Evolutionary conservation across 495 filamentous ascomycete genomes (phyloP).

Genomic region (Xylaria castorea): DNA sequence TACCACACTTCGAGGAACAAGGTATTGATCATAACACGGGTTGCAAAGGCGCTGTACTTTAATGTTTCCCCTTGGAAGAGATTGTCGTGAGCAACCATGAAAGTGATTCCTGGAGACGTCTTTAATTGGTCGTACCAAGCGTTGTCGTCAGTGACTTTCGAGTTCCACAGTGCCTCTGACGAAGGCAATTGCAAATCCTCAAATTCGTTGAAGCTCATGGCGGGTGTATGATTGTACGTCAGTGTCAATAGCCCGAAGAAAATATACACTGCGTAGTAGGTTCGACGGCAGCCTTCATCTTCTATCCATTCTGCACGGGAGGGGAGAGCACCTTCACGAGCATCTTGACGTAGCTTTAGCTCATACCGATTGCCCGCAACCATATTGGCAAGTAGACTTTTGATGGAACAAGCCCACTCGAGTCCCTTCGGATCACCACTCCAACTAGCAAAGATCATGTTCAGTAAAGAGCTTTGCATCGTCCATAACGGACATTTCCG

Average conservation of each 20-base stretch:
- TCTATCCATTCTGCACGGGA: conserved; percentile 93
- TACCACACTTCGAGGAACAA: conserved; percentile 99
- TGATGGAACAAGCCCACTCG: conserved; percentile 98
- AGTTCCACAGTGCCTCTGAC: conserved; percentile 93
- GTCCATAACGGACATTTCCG: conserved; percentile 96
- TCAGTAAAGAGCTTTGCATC: conserved; percentile 93
- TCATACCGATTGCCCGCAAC: conserved; percentile 97
- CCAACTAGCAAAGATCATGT: conserved; percentile 99
- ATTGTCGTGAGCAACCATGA: conserved; percentile 91
- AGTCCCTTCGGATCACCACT: conserved; percentile 97
- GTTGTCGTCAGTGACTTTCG: conserved; percentile 78
- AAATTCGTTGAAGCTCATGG: conserved; percentile 97
- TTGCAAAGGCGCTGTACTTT: conserved; percentile 96
- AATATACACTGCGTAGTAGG: conserved; percentile 99
- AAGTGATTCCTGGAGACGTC: conserved; percentile 75
- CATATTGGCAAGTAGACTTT: conserved; percentile 97
- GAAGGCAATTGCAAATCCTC: conserved; percentile 91
- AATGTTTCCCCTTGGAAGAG: conserved; percentile 92
- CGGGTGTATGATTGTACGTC: conserved; percentile 95
- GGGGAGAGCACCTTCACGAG: conserved; percentile 76
- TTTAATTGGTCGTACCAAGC: conserved; percentile 81
- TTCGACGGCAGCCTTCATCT: conserved; percentile 94
- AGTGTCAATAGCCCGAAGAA: conserved; percentile 97
- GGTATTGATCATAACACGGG: conserved; percentile 98
- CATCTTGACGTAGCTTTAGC: conserved; percentile 87